Conservation (phyloP, 352 stramenopile species). For the Phytophthora cajani region DNA sequence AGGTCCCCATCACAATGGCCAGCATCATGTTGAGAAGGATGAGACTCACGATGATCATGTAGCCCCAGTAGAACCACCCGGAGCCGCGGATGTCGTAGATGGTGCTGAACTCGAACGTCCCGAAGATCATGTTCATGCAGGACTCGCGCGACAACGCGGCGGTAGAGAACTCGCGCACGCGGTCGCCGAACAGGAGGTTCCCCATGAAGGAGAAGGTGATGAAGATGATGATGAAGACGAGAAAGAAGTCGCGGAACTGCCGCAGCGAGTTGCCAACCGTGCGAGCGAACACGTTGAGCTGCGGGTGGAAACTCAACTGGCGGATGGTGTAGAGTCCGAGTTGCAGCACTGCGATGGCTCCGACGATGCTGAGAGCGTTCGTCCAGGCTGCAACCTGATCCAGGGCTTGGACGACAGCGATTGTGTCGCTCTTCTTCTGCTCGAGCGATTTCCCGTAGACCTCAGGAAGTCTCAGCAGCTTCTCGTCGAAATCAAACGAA, state of each 20-base stretch:
- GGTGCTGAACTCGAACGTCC: conserved; percentile 52
- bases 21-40: conserved; percentile 77
- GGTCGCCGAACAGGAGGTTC: conserved; percentile 53
- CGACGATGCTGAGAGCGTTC: conserved; percentile 6
- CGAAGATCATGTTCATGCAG: conserved; percentile 69
- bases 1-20: conserved; percentile 64
- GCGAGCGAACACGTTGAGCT: conserved; percentile 51
- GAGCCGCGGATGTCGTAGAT: conserved; percentile 44
- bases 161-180: conserved; percentile 51
- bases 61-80: conserved; percentile 65
- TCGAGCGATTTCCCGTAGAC: not conserved
- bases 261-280: conserved; percentile 47
- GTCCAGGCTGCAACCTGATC: not conserved
- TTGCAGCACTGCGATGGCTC: not conserved
- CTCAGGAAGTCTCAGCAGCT: not conserved
- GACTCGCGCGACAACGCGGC: conserved; percentile 38
- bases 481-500: not conserved
- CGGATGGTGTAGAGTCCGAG: conserved; percentile 8
- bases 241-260: conserved; percentile 58
- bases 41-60: conserved; percentile 64
- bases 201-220: conserved; percentile 51
- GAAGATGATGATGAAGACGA: conserved; percentile 59
- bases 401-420: conserved; percentile 1
- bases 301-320: conserved; percentile 37
- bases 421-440: not conserved